Percentiles rank a stretch among this genome's conserved stretches.
These are phyloP conservation scores for Clonostachys sp. DNA, from an alignment of 2,329 filamentous ascomycete species.

Conservation along the genomic window DNA sequence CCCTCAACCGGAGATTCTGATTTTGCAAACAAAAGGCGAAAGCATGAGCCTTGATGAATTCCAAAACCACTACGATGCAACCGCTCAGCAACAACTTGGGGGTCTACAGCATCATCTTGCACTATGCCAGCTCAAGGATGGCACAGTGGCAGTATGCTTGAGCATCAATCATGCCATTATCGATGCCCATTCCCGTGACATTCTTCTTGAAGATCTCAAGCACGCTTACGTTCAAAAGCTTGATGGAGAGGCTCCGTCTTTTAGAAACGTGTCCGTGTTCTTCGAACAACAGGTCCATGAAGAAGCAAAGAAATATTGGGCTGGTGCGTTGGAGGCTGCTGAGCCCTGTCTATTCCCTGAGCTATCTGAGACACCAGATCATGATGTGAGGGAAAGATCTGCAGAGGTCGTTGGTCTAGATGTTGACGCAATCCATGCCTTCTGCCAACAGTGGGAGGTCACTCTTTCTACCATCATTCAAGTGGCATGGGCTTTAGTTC, in stretches of 20 bases:
- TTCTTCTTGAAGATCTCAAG: conserved; percentile 20
- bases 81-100: no score
- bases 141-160: no score
- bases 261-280: neutral
- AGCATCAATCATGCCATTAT: conserved; percentile 20
- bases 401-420: neutral
- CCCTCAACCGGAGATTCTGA: neutral
- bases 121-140: no score
- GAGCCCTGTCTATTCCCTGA: conserved; percentile 1
- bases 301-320: no score
- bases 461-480: conserved; percentile 46
- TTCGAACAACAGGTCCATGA: conserved; percentile 10
- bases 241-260: neutral
- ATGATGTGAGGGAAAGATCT: neutral
- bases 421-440: neutral
- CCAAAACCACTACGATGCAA: no score
- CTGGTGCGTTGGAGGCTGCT: neutral
- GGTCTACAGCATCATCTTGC: no score
- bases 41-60: no score
- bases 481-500: conserved; percentile 44
- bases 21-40: neutral
- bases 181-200: conserved; percentile 21
- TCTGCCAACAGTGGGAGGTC: conserved; percentile 8
- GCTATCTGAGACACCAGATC: neutral
- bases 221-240: conserved; percentile 11